Base-by-base conservation (phyloP, 805 yeast genomes). In the Candida dendrica region DNA sequence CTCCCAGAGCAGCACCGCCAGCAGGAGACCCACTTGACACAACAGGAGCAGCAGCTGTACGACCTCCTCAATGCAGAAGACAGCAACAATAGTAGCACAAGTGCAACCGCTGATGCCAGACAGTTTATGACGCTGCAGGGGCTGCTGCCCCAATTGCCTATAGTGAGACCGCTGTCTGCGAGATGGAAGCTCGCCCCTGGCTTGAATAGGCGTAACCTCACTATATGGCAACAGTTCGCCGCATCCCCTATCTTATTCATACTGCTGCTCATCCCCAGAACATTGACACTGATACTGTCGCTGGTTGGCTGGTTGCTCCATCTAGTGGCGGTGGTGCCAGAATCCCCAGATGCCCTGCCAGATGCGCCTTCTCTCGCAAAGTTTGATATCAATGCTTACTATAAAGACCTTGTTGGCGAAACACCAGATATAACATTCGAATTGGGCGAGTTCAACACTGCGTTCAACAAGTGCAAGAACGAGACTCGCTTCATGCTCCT, bases 251-350 rank as follows among this genome's bases (percentile, higher is more conserved):
- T 79, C 6, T 53, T 81, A 50, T 64, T 80, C 40, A 53, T 81
- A 2, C 49, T 83, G 2, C 58, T 81, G 55, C 46, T 81, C 6
- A 58, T 83, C 10, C 90, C 89, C 11, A 71, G 67, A 42, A 49
- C 78, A 1, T 38, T 77, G 8, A 61, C 75, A 38, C 62, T 65
- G 9, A 41, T 75, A 8, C 51, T 75, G 1, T 53, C 66, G 10
- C 68, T 76, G 1, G 41, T 71, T 4, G 57, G 59, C n/a, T 59
- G 48, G 13, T 3, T 68, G 1, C 40, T 70, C 14, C 60, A 61
- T 3, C 51, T 55, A n/a, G 26, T 64, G 2, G 62, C 67, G 39
- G 26, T 64, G 2, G 62, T 67, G 39, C 74, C 74, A 2, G 51
- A 46, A 5, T 54, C 58, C 11, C 63, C 65, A 6, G 53, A 56